Evolutionary conservation across 176 grass and related monocot genomes (phyloP).

Genomic region (Aechmea fasciata): DNA sequence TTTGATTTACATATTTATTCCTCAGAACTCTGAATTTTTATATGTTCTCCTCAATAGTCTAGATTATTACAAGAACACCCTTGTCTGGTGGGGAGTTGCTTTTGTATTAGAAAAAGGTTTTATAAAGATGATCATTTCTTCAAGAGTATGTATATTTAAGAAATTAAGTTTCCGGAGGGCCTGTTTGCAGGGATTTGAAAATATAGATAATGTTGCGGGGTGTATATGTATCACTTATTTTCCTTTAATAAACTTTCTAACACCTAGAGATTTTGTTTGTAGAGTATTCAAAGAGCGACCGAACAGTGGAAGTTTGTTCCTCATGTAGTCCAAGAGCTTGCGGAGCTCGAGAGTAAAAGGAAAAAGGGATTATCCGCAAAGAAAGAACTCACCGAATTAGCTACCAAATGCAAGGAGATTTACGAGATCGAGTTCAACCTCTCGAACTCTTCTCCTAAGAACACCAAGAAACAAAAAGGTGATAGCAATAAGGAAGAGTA

Average conservation of each 20-base stretch:
- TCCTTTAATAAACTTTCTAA: no score
- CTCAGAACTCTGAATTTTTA: background rate
- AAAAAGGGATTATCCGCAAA: slow-evolving; percentile 32
- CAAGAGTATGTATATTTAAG: no score
- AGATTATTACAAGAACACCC: no score
- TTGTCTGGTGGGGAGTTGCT: no score
- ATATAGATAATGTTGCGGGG: no score
- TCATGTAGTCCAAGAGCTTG: slow-evolving; percentile 50
- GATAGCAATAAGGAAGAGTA: slow-evolving; percentile 17
- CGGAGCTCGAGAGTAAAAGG: slow-evolving; percentile 32
- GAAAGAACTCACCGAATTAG: slow-evolving; percentile 39
- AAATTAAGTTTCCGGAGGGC: no score
- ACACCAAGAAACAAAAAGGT: slow-evolving; percentile 24
- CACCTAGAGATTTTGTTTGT: slow-evolving; percentile 7
- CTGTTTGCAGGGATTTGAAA: no score
- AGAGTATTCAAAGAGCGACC: slow-evolving; percentile 48
- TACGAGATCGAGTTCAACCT: slow-evolving; percentile 44
- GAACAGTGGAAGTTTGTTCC: slow-evolving; percentile 86
- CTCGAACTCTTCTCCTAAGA: slow-evolving; percentile 14
- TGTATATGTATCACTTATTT: no score
- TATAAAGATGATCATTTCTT: no score
- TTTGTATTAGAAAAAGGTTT: no score
- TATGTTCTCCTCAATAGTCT: no score
- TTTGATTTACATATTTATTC: background rate
- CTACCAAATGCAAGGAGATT: slow-evolving; percentile 60